Percentiles rank a stretch among this genome's conserved stretches.
Evolutionary conservation across 2,329 filamentous ascomycete genomes (phyloP).

Genomic region (Arthrobotrys sinensis): DNA sequence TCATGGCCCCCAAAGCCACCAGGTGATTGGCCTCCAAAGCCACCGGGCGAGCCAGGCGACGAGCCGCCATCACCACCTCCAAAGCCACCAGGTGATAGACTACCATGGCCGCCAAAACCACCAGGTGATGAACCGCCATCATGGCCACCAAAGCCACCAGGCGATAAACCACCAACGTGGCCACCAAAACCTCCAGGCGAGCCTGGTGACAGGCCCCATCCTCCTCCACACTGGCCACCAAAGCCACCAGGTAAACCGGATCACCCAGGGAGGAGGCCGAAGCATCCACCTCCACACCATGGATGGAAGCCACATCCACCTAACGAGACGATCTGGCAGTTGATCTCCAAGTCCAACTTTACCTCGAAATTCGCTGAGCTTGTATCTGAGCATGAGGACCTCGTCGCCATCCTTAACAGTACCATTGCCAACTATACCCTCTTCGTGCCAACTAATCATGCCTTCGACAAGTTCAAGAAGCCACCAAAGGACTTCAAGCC

Average conservation of each 20-base stretch:
- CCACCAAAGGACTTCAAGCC: conserved; percentile 73
- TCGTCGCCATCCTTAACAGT: conserved; percentile 81
- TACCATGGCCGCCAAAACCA: conserved; percentile 5
- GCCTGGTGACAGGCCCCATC: neutral
- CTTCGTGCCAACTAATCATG: conserved; percentile 83
- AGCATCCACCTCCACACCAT: conserved; percentile 31
- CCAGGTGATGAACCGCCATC: conserved; percentile 11
- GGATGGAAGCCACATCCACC: conserved; percentile 63
- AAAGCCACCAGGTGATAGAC: conserved; percentile 1
- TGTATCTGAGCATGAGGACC: conserved; percentile 79
- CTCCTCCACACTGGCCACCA: conserved; percentile 13
- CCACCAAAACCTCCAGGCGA: conserved; percentile 13
- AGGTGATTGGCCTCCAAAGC: conserved; percentile 12
- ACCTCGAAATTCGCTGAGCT: conserved; percentile 83
- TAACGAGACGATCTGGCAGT: conserved; percentile 83
- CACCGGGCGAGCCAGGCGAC: conserved; percentile 11
- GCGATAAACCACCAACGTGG: conserved; percentile 20
- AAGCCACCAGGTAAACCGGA: conserved; percentile 14
- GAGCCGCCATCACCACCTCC: conserved; percentile 26
- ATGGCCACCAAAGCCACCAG: conserved; percentile 18
- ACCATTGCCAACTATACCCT: conserved; percentile 83
- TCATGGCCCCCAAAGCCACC: no score
- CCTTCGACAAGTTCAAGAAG: conserved; percentile 78
- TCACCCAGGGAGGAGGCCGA: conserved; percentile 2
- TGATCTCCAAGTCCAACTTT: conserved; percentile 82